phyloP scores from a whole-genome alignment of 2,329 filamentous ascomycete genomes.

The Harringtonia lauricola region DNA sequence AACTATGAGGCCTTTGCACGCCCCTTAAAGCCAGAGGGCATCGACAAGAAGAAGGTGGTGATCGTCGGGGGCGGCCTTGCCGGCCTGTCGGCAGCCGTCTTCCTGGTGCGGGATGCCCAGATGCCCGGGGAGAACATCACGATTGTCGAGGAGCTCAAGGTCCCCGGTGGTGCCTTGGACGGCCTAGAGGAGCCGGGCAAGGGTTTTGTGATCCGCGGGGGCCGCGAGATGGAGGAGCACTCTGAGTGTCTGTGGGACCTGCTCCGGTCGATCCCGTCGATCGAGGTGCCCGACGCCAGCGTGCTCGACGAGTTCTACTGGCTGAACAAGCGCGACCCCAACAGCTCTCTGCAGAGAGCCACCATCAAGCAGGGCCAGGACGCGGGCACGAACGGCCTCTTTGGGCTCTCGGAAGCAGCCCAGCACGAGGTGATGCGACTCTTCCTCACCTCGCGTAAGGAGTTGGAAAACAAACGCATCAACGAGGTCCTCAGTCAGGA shows the following conservation, averaged over 20 bases:
- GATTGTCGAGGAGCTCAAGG: slow-evolving; percentile 20
- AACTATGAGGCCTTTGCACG: slow-evolving; percentile 14
- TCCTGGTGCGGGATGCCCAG: slow-evolving; percentile 22
- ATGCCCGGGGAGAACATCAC: slow-evolving; percentile 21
- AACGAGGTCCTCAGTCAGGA: slow-evolving; percentile 16
- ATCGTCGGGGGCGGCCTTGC: slow-evolving; percentile 24
- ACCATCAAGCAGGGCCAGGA: slow-evolving; percentile 18
- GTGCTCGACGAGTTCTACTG: slow-evolving; percentile 21
- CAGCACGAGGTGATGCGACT: slow-evolving; percentile 21
- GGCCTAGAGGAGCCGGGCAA: slow-evolving; percentile 18
- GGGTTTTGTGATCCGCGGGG: slow-evolving; percentile 24
- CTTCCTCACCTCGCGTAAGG: slow-evolving; percentile 17
- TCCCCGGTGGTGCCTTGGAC: slow-evolving; percentile 19
- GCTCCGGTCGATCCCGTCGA: slow-evolving; percentile 18
- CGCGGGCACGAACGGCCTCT: slow-evolving; percentile 14
- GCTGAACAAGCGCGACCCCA: slow-evolving; percentile 18
- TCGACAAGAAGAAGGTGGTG: slow-evolving; percentile 17
- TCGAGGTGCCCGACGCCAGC: slow-evolving; percentile 16
- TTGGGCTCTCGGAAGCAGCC: slow-evolving; percentile 17
- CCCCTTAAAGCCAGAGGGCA: slow-evolving; percentile 12
- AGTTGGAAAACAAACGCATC: slow-evolving; percentile 18
- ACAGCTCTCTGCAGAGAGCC: slow-evolving; percentile 17
- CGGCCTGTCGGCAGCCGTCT: slow-evolving; percentile 22
- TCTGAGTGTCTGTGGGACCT: slow-evolving; percentile 21
- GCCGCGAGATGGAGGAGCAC: slow-evolving; percentile 21